Base-by-base conservation (phyloP, 345 rosid species). In the Rhodamnia argentea region DNA sequence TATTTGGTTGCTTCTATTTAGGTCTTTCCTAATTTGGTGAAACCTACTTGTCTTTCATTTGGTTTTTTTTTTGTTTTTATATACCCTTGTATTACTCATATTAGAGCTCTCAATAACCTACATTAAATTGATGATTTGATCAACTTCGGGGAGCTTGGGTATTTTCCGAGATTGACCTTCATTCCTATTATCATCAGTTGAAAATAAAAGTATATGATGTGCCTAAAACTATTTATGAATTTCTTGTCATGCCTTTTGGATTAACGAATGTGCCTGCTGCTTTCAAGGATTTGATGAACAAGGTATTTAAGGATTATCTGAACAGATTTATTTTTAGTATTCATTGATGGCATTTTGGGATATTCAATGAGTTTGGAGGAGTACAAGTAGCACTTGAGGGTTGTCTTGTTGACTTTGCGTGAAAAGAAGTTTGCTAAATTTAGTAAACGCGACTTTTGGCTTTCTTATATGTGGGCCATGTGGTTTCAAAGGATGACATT, bases 201-300 rank as follows among this genome's bases (percentile, higher is more conserved):
- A 58, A 58, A 58, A 58, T 26, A 58, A 58, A 58, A 58, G 62
- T n/a, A 58, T 47, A 44, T 44, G 47, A 44, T 44, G 47, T 57
- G 14, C 3, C 60, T 24, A 57, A 26, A 57, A 24, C 27, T 57
- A 24, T 27, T 24, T 57, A 57, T 57, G 3, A 24, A 57, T 57
- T 57, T 24, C 60, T 24, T 1, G 0, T 24, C 14, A 24, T 0
- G 6, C 13, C 26, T 57, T 57, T 57, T 57, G 60, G 60, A 24
- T 57, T 24, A 12, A 10, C 0, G n/a, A 57, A 57, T 24, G n/a
- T 24, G 13, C 27, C 10, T 57, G 3, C 0, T 57, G 0, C 60
- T 24, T 57, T 57, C 60, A 57, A 9, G 60, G 60, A 57, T 57
- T 4, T 13, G 0, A 57, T 57, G 27, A 57, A 0, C 14, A 24